Conservation (phyloP, 495 filamentous ascomycete genomes). For the Penicillium samsonianum region DNA sequence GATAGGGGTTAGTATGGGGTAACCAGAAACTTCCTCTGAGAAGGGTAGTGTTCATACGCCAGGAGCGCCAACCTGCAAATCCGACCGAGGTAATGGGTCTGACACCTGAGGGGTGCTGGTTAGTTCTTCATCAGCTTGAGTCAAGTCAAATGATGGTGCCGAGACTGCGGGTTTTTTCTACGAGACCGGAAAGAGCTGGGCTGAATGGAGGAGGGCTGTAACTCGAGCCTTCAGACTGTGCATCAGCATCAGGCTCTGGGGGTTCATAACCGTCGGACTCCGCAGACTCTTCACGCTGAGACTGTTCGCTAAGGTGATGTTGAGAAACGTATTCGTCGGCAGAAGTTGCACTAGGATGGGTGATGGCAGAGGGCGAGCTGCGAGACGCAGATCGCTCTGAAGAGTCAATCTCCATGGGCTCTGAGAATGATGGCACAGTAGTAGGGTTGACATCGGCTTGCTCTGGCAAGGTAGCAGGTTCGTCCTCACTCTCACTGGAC, state of each 20-base stretch:
- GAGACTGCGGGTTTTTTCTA: slow-evolving; percentile 23
- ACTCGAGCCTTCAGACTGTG: slow-evolving; percentile 32
- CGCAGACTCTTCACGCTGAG: slow-evolving; percentile 33
- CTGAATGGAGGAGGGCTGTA: slow-evolving; percentile 45
- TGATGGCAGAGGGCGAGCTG: not conserved
- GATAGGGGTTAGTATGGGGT: slow-evolving; percentile 22
- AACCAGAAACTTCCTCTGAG: slow-evolving; percentile 11
- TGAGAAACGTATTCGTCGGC: slow-evolving; percentile 14
- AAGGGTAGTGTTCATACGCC: slow-evolving; percentile 40
- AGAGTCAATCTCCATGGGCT: slow-evolving; percentile 4
- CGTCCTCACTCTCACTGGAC: slow-evolving; percentile 25
- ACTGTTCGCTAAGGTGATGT: slow-evolving; percentile 13
- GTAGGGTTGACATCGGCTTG: not conserved
- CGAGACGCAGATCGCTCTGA: not conserved
- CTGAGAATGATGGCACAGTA: not conserved
- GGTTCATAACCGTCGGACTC: slow-evolving; percentile 60
- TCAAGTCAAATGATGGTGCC: slow-evolving; percentile 21
- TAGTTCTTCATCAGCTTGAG: slow-evolving; percentile 35
- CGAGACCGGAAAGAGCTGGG: slow-evolving; percentile 30
- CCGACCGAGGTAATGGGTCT: slow-evolving; percentile 17
- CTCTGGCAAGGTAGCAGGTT: slow-evolving; percentile 1
- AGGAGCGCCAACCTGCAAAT: slow-evolving; percentile 35
- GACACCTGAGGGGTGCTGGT: slow-evolving; percentile 34
- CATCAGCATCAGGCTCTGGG: slow-evolving; percentile 48
- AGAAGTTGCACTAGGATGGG: slow-evolving; percentile 3